A percentile compares a stretch with the other conserved stretches of the same genome.
These are phyloP conservation scores for Coprinopsis cinerea DNA, from an alignment of 768 basidiomycete species.

Conservation along the genomic window DNA sequence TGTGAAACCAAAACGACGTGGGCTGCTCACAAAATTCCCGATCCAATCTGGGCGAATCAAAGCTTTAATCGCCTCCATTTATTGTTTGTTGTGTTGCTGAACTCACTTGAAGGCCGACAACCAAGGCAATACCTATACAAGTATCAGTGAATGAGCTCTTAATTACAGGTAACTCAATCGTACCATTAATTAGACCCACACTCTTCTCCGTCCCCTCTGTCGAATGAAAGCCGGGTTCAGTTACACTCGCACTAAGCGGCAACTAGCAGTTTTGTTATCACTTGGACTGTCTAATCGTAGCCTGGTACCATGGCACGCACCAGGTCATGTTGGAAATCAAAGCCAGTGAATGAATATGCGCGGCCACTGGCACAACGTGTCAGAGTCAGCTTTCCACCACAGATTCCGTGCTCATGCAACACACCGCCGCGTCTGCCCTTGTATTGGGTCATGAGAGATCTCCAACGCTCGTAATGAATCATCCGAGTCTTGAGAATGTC, in stretches of 20 bases:
- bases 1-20: slow-evolving; percentile 1
- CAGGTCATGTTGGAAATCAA: slow-evolving; percentile 74
- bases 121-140: slow-evolving; percentile 68
- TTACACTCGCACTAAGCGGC: slow-evolving; percentile 71
- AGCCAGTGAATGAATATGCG: slow-evolving; percentile 67
- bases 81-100: neutral
- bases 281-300: neutral
- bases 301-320: slow-evolving; percentile 10
- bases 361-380: slow-evolving; percentile 38
- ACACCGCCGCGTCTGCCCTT: neutral
- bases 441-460: slow-evolving; percentile 54
- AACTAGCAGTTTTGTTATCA: slow-evolving; percentile 27
- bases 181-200: slow-evolving; percentile 73
- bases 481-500: slow-evolving; percentile 54
- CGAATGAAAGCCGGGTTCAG: slow-evolving; percentile 53
- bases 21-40: slow-evolving; percentile 78
- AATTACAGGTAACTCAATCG: slow-evolving; percentile 15
- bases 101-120: slow-evolving; percentile 74
- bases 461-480: slow-evolving; percentile 78
- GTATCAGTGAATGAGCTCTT: neutral
- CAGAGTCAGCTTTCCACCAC: neutral
- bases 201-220: slow-evolving; percentile 55
- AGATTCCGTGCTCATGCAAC: neutral
- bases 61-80: neutral
- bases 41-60: slow-evolving; percentile 58